Conservation (phyloP, 2,329 filamentous ascomycete genomes). For the Torrubiella hemipterigena region DNA sequence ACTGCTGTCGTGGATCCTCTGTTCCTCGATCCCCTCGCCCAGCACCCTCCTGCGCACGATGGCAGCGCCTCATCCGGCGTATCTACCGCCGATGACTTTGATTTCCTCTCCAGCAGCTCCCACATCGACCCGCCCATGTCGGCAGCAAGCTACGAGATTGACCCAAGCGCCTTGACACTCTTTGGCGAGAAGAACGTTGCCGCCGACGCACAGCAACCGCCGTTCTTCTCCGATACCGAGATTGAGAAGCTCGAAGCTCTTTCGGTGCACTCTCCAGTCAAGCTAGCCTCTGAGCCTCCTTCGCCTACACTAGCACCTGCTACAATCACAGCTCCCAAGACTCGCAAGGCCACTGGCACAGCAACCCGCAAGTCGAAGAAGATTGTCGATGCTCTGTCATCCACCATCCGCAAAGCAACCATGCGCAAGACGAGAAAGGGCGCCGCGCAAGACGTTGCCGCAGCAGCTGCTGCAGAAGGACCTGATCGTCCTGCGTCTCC, state of each 20-base stretch:
- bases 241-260: slow-evolving; percentile 35
- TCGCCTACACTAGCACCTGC: slow-evolving; percentile 17
- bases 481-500: slow-evolving; percentile 17
- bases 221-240: slow-evolving; percentile 33
- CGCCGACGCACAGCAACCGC: neutral
- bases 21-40: slow-evolving; percentile 11
- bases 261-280: slow-evolving; percentile 25
- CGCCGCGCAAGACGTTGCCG: slow-evolving; percentile 5
- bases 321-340: slow-evolving; percentile 4
- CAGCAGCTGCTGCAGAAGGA: too few species aligned
- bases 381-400: slow-evolving; percentile 28
- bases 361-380: slow-evolving; percentile 21
- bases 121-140: slow-evolving; percentile 14
- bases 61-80: slow-evolving; percentile 21
- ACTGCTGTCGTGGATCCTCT: slow-evolving; percentile 15
- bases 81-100: slow-evolving; percentile 22
- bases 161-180: slow-evolving; percentile 16
- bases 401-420: slow-evolving; percentile 26
- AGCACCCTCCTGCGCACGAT: slow-evolving; percentile 12
- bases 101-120: slow-evolving; percentile 22
- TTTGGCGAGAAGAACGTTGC: slow-evolving; percentile 2
- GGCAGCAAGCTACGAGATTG: slow-evolving; percentile 16
- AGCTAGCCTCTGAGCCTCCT: slow-evolving; percentile 15
- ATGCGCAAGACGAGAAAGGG: slow-evolving; percentile 18
- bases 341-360: slow-evolving; percentile 11